Conservation (phyloP, 768 basidiomycete species). For the Chlorophyllum brunneum region DNA sequence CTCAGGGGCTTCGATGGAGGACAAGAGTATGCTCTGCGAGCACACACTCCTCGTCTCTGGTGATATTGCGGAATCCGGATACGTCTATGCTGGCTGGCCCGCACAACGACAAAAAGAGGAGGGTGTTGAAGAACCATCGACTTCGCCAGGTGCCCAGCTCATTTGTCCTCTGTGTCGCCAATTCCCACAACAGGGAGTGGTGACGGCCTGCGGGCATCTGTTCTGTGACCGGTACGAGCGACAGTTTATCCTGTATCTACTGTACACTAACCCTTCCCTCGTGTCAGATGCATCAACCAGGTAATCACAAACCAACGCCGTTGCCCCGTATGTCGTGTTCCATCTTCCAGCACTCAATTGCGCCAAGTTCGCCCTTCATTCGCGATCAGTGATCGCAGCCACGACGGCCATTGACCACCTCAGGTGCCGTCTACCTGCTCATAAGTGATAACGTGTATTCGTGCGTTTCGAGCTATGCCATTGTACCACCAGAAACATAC, state of each 20-base stretch:
- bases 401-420: background rate
- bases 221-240: slow-evolving; percentile 21
- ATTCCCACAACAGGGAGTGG: slow-evolving; percentile 27
- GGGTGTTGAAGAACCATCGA: background rate
- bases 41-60: slow-evolving; percentile 45
- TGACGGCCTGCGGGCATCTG: slow-evolving; percentile 29
- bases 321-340: slow-evolving; percentile 23
- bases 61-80: slow-evolving; percentile 38
- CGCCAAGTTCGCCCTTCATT: slow-evolving; percentile 22
- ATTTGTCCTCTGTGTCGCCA: slow-evolving; percentile 28
- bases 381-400: slow-evolving; percentile 7
- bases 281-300: slow-evolving; percentile 18
- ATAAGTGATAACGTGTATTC: background rate
- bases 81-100: slow-evolving; percentile 42
- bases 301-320: slow-evolving; percentile 17
- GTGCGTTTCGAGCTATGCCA: too few relatives aligned
- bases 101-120: slow-evolving; percentile 14
- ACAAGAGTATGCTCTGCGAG: slow-evolving; percentile 43
- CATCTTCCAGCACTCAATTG: slow-evolving; percentile 14
- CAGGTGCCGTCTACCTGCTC: background rate
- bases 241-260: background rate
- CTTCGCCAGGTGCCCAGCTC: slow-evolving; percentile 17
- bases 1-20: slow-evolving; percentile 49
- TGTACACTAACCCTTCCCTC: background rate
- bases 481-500: too few relatives aligned